phyloP scores from a whole-genome alignment of 495 filamentous ascomycete species.

The Trichoderma gamsii region DNA sequence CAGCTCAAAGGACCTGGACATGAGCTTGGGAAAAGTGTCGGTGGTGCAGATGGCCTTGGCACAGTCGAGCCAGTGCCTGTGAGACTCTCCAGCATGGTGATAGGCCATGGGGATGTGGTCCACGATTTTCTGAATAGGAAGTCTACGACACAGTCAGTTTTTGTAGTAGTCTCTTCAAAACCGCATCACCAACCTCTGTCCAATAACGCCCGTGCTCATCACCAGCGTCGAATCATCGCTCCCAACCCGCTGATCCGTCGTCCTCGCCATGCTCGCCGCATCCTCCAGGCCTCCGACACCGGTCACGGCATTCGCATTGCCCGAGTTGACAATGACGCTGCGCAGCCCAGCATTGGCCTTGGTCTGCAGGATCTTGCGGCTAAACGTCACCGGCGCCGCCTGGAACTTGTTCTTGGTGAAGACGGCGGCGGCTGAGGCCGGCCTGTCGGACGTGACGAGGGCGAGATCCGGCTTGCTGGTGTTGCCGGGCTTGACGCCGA shows the following conservation, averaged over 20 bases:
- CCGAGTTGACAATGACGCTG: conserved; percentile 87
- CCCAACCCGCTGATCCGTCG: conserved; percentile 66
- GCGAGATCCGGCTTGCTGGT: conserved; percentile 85
- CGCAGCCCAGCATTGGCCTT: conserved; percentile 64
- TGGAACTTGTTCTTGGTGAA: conserved; percentile 99
- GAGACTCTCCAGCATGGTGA: conserved; percentile 59
- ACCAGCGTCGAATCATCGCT: conserved; percentile 68
- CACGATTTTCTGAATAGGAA: conserved; percentile 89
- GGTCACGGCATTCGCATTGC: conserved; percentile 96
- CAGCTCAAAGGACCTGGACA: conserved; percentile 75
- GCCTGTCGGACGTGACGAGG: conserved; percentile 77
- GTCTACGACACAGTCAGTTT: conserved; percentile 33
- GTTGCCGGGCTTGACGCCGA: conserved; percentile 90
- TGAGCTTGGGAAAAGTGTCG: conserved; percentile 96
- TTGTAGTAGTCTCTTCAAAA: neutral
- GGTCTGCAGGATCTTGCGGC: conserved; percentile 59
- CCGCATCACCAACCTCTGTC: conserved; percentile 60
- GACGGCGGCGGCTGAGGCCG: conserved; percentile 87
- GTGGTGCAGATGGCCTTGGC: conserved; percentile 97
- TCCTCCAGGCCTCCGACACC: conserved; percentile 87
- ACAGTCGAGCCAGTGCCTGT: conserved; percentile 78
- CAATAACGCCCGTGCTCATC: conserved; percentile 98
- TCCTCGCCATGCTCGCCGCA: conserved; percentile 72
- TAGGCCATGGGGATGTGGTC: conserved; percentile 71
- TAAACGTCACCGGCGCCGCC: conserved; percentile 86